Conservation (phyloP, 2,329 filamentous ascomycete species). For the Trichoderma afroharzianum region DNA sequence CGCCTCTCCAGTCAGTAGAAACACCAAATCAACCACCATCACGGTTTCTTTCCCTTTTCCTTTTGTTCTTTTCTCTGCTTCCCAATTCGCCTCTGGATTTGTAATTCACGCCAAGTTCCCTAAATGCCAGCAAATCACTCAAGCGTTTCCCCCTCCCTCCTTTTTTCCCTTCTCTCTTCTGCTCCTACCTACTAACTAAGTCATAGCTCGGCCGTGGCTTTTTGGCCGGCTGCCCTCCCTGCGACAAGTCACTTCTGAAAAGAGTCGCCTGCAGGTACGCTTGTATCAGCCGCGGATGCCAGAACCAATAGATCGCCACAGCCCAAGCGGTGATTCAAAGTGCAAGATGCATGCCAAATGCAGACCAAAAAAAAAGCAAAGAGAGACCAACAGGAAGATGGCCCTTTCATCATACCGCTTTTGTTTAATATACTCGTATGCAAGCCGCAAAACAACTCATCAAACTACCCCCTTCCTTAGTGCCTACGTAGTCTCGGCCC, state of each 20-base stretch:
- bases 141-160: not conserved
- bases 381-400: not conserved
- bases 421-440: not conserved
- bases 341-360: not conserved
- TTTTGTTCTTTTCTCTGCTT: not conserved
- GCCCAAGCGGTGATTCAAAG: not conserved
- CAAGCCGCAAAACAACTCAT: not conserved
- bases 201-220: not conserved
- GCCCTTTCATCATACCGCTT: not conserved
- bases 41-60: not conserved
- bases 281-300: conserved; percentile 6
- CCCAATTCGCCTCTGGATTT: not conserved
- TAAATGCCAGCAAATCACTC: not conserved
- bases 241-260: conserved; percentile 5
- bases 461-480: not conserved
- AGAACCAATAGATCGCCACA: conserved; percentile 1
- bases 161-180: not conserved
- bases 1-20: not conserved
- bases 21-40: not conserved
- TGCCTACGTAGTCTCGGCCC: not conserved
- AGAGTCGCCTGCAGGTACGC: conserved; percentile 12
- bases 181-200: not conserved
- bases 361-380: not conserved
- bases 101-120: not conserved
- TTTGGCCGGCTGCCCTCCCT: not conserved